Conservation (phyloP, 805 yeast genomes). For the Ogataea polymorpha region DNA sequence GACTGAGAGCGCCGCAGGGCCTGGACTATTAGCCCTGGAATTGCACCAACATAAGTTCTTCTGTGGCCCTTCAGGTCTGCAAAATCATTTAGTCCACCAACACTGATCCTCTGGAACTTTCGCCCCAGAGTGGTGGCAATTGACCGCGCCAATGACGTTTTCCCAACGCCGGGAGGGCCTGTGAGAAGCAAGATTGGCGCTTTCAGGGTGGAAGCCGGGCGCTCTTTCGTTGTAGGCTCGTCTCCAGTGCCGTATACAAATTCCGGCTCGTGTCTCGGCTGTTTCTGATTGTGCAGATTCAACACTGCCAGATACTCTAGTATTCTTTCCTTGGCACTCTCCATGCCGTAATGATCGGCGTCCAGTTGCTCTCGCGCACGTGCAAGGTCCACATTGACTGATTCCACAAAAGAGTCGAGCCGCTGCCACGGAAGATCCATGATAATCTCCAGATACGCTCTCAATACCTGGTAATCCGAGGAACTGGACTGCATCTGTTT, state of each 20-base stretch:
- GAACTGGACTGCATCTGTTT: slow-evolving; percentile 53
- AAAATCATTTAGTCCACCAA: slow-evolving; percentile 88
- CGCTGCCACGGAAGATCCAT: slow-evolving; percentile 60
- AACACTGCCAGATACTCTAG: slow-evolving; percentile 78
- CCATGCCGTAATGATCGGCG: slow-evolving; percentile 76
- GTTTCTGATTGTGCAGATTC: slow-evolving; percentile 44
- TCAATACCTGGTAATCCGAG: slow-evolving; percentile 60
- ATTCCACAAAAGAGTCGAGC: slow-evolving; percentile 19
- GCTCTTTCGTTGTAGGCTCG: background rate
- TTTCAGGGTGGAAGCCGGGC: slow-evolving; percentile 14
- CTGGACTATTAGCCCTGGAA: slow-evolving; percentile 82
- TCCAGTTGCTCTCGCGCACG: slow-evolving; percentile 58
- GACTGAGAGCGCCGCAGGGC: slow-evolving; percentile 71
- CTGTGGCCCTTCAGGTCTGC: slow-evolving; percentile 89
- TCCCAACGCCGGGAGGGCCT: slow-evolving; percentile 95
- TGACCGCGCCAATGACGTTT: slow-evolving; percentile 81
- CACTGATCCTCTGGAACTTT: slow-evolving; percentile 72
- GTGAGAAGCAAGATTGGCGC: slow-evolving; percentile 79
- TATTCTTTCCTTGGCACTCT: slow-evolving; percentile 68
- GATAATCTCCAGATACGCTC: slow-evolving; percentile 62
- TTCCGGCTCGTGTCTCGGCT: slow-evolving; percentile 7
- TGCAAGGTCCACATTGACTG: slow-evolving; percentile 44
- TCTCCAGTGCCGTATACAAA: slow-evolving; percentile 4
- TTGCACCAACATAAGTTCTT: slow-evolving; percentile 87
- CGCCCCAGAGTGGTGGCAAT: slow-evolving; percentile 73